Evolutionary conservation across 768 basidiomycete species (phyloP).

Genomic region (Rhizopogon sp.): DNA sequence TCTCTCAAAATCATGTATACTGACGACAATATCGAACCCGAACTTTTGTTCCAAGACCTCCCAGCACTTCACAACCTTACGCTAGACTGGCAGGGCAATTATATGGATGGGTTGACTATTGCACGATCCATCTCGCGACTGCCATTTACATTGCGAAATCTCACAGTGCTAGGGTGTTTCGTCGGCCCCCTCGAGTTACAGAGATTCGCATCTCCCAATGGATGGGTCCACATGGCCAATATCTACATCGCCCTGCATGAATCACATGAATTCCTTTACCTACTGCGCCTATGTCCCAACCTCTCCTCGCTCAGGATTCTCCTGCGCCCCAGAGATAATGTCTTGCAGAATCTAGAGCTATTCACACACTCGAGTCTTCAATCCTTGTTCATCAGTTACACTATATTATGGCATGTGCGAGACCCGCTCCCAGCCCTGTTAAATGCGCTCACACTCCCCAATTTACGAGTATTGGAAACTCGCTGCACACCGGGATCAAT

Average conservation of each 20-base stretch:
- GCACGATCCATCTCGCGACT: slow-evolving; percentile 1
- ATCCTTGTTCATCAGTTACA: slow-evolving; percentile 9
- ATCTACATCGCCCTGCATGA: slow-evolving; percentile 4
- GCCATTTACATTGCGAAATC: neutral
- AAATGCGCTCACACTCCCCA: no score
- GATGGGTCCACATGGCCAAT: slow-evolving; percentile 14
- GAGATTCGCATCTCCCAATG: slow-evolving; percentile 8
- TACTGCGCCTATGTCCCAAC: slow-evolving; percentile 15
- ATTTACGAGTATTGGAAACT: no score
- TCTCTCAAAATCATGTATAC: slow-evolving; percentile 7
- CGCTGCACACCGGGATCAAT: neutral
- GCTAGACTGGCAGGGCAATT: slow-evolving; percentile 4
- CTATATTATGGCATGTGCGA: slow-evolving; percentile 8
- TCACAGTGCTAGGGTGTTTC: no score
- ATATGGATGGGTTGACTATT: neutral
- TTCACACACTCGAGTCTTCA: slow-evolving; percentile 10
- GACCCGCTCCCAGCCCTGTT: no score
- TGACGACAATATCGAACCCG: slow-evolving; percentile 10
- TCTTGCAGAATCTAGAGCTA: neutral
- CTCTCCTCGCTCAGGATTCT: slow-evolving; percentile 12
- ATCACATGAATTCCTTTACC: slow-evolving; percentile 1
- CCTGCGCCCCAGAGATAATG: neutral
- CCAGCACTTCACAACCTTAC: slow-evolving; percentile 17
- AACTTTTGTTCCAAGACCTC: slow-evolving; percentile 12
- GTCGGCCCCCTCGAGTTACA: no score